Evolutionary conservation across 257 asterid genomes (phyloP), one percentile per base, ranked within the genome.

Genomic region (Orobanche coerulescens): DNA sequence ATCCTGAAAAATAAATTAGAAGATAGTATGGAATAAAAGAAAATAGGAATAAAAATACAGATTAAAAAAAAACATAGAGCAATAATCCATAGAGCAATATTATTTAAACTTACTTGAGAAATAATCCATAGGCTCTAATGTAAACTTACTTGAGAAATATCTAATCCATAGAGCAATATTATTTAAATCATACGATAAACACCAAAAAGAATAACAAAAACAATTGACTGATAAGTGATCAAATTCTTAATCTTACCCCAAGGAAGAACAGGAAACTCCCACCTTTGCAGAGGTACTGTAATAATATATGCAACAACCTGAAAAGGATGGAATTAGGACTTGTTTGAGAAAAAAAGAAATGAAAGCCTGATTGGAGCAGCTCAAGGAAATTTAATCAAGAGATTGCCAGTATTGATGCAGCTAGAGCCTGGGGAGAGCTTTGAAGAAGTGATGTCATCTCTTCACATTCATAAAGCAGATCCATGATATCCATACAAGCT

Each of bases 251-350:
- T 68, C 85, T 75, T 82, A 83, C 91, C 94, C 97, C 96, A 87
- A 22, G 84, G 86, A 51, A 90, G 84, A 78, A 87, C 62, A 13
- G 97, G 97, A 66, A 90, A 87, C 67, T 90, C 97, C 85, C 84
- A 85, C 73, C 30, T 75, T n/a, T 78, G 92, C 11, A 51, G 50
- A 14, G 96, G 96, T 66, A 87, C 91, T 14, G 94, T 69, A 63
- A 80, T 75, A 58, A 79, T 74, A 73, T 87, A 90, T 4, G 88
- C 79, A 65, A 79, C 90, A 67, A 83, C 88, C 90, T 84, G 81
- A 25, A 42, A 64, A 65, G 15, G 39, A 61, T 50, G 40, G 30
- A n/a, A n/a, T 43, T 50, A 67, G 62, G 34, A 31, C 19, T 62
- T 4, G 24, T 33, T 53, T 65, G 22, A 58, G 44, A 58, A 43